These are phyloP conservation scores for Zasmidium cellare DNA, from an alignment of 2,329 filamentous ascomycete genomes.

Conservation along the genomic window DNA sequence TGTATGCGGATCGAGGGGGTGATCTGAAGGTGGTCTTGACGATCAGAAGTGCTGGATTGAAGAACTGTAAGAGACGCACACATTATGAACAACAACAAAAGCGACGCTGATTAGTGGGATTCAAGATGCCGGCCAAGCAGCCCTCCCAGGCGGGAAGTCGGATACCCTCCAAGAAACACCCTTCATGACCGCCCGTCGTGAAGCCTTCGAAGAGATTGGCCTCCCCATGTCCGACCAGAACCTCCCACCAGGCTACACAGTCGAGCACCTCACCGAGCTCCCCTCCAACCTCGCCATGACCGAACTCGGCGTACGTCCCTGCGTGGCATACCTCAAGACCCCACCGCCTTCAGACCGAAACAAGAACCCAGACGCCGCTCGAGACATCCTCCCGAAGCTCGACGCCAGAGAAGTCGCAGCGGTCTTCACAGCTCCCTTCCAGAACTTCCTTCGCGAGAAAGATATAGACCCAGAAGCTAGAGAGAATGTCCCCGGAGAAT, in stretches of 20 bases:
- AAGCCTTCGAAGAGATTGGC: slow-evolving; percentile 92
- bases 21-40: slow-evolving; percentile 70
- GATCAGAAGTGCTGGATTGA: slow-evolving; percentile 59
- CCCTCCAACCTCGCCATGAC: slow-evolving; percentile 59
- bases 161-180: slow-evolving; percentile 56
- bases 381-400: slow-evolving; percentile 60
- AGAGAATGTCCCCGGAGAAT: slow-evolving; percentile 55
- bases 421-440: slow-evolving; percentile 87
- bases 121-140: slow-evolving; percentile 49
- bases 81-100: background rate
- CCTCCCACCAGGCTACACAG: slow-evolving; percentile 73
- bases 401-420: slow-evolving; percentile 91
- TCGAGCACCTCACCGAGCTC: slow-evolving; percentile 85
- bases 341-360: slow-evolving; percentile 52
- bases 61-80: slow-evolving; percentile 51
- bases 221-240: slow-evolving; percentile 69
- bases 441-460: slow-evolving; percentile 69
- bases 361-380: slow-evolving; percentile 59
- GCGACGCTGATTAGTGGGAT: slow-evolving; percentile 2
- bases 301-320: slow-evolving; percentile 51
- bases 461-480: slow-evolving; percentile 52
- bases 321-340: slow-evolving; percentile 59
- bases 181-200: slow-evolving; percentile 82
- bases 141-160: slow-evolving; percentile 58
- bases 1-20: slow-evolving; percentile 81